These are phyloP conservation scores for Apostasia shenzhenica DNA, from an alignment of 106 monocot species.

Conservation along the genomic window DNA sequence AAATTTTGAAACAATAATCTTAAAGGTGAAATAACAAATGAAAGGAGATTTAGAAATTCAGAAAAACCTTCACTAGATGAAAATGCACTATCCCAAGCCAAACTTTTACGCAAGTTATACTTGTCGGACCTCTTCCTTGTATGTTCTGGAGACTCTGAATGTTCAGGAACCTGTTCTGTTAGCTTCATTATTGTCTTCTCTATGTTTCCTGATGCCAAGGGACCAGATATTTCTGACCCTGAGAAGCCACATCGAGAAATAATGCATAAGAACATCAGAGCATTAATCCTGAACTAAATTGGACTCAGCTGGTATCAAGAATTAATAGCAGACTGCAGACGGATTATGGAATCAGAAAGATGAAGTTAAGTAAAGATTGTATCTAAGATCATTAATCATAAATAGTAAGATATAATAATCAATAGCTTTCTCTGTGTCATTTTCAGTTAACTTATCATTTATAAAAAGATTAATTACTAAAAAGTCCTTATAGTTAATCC, in stretches of 20 bases:
- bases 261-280: too few species aligned
- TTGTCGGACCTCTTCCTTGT: slow-evolving; percentile 15
- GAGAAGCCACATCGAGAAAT: neutral
- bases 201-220: slow-evolving; percentile 5
- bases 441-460: too few species aligned
- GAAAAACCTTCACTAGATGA: slow-evolving; percentile 70
- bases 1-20: neutral
- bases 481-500: too few species aligned
- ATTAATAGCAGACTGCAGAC: too few species aligned
- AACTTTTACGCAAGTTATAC: slow-evolving; percentile 66
- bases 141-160: slow-evolving; percentile 30
- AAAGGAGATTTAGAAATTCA: neutral
- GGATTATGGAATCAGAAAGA: too few species aligned
- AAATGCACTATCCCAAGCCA: slow-evolving; percentile 84
- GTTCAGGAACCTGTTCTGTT: slow-evolving; percentile 20
- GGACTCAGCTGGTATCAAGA: too few species aligned
- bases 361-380: too few species aligned
- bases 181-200: slow-evolving; percentile 2
- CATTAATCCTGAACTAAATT: too few species aligned
- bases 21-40: neutral
- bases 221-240: slow-evolving; percentile 4
- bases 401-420: too few species aligned
- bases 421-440: too few species aligned
- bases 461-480: too few species aligned
- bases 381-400: too few species aligned